phyloP scores from a whole-genome alignment of 768 basidiomycete species.

The Amanita rimosa region DNA sequence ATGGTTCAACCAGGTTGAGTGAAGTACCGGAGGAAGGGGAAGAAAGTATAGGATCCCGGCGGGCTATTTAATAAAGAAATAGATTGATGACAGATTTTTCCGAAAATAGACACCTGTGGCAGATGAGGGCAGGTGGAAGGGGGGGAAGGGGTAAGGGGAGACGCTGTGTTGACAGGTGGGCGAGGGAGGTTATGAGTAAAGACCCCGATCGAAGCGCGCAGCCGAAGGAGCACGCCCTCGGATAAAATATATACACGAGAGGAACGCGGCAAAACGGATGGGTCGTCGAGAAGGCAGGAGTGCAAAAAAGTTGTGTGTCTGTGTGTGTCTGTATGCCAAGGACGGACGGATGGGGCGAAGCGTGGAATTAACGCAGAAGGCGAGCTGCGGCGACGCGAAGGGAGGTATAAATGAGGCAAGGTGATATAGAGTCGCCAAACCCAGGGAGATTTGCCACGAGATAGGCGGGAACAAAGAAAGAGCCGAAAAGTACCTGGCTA shows the following conservation, averaged over 20 bases:
- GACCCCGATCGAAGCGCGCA: slow-evolving; percentile 6
- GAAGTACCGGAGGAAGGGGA: not conserved
- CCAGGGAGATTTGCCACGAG: not conserved
- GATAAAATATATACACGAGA: slow-evolving; percentile 1
- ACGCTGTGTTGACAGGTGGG: not conserved
- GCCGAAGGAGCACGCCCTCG: not conserved
- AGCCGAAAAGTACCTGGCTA: slow-evolving; percentile 2
- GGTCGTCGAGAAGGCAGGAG: not conserved
- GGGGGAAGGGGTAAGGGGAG: not conserved
- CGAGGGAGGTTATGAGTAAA: not conserved
- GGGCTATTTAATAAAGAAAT: slow-evolving; percentile 4
- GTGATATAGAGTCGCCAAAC: not conserved
- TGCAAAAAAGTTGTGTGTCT: too few species aligned
- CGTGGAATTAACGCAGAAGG: not conserved
- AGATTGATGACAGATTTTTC: not conserved
- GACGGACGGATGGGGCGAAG: not conserved
- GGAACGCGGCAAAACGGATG: too few species aligned
- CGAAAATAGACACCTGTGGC: slow-evolving; percentile 3
- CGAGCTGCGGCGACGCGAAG: not conserved
- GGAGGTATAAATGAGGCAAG: not conserved
- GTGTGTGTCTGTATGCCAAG: too few species aligned
- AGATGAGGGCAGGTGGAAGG: not conserved
- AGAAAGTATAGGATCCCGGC: not conserved
- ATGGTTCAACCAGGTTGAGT: slow-evolving; percentile 16
- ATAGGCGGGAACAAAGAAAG: slow-evolving; percentile 6